These are phyloP conservation scores for Mollisia scopiformis DNA, from an alignment of 2,329 filamentous ascomycete species.

Conservation along the genomic window DNA sequence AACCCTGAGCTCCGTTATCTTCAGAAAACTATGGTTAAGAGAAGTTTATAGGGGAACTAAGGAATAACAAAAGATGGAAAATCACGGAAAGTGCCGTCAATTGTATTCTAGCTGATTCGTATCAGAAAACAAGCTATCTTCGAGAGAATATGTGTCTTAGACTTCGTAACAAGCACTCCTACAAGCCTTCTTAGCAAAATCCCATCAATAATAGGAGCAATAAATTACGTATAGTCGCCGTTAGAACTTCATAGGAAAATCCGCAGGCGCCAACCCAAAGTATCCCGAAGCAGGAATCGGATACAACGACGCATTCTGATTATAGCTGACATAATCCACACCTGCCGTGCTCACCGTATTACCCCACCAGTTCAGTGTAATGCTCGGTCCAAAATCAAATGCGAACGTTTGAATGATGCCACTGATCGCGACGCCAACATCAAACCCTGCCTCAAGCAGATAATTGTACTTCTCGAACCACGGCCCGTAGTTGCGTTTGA, in stretches of 20 bases:
- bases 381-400: slow-evolving; percentile 9
- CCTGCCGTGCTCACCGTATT: slow-evolving; percentile 6
- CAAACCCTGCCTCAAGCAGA: slow-evolving; percentile 32
- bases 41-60: no score
- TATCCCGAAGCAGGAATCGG: slow-evolving; percentile 10
- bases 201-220: no score
- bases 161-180: no score
- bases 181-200: no score
- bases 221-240: no score
- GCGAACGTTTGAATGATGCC: slow-evolving; percentile 15
- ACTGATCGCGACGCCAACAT: slow-evolving; percentile 23
- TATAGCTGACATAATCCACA: slow-evolving; percentile 11
- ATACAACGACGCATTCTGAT: slow-evolving; percentile 12
- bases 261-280: slow-evolving; percentile 12
- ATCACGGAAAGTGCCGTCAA: no score
- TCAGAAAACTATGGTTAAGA: no score
- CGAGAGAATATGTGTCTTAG: no score
- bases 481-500: slow-evolving; percentile 33
- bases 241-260: neutral
- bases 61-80: no score
- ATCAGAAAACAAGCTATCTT: no score
- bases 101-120: no score
- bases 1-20: no score
- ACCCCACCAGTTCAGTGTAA: slow-evolving; percentile 14
- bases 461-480: slow-evolving; percentile 38